Conservation (phyloP, 495 filamentous ascomycete genomes). For the Filosporella fistucella region DNA sequence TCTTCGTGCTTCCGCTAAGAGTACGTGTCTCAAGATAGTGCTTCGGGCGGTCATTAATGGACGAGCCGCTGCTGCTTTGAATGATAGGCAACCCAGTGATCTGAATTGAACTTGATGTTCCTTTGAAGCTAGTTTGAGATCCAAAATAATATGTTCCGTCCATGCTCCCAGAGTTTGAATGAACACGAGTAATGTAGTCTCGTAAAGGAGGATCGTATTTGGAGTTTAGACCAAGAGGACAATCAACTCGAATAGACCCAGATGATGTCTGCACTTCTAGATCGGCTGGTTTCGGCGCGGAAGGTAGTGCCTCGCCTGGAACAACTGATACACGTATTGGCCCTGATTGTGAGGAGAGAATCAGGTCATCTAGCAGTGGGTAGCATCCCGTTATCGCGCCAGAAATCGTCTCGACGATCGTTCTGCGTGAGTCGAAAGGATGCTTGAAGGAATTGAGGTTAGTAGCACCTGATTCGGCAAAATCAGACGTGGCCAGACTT, state of each 20-base stretch:
- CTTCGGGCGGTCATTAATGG: background rate
- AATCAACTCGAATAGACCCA: background rate
- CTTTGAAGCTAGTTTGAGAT: slow-evolving; percentile 11
- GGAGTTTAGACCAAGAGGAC: slow-evolving; percentile 5
- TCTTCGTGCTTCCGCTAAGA: slow-evolving; percentile 8
- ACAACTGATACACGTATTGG: slow-evolving; percentile 2
- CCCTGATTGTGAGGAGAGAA: slow-evolving; percentile 1
- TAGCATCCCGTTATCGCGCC: slow-evolving; percentile 6
- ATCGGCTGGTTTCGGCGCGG: background rate
- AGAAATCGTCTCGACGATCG: slow-evolving; percentile 15
- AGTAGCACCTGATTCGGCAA: background rate
- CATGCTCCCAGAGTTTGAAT: slow-evolving; percentile 18
- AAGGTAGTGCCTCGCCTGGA: background rate
- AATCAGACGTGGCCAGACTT: background rate
- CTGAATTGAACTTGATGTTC: slow-evolving; percentile 12
- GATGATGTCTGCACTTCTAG: slow-evolving; percentile 2
- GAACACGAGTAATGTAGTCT: slow-evolving; percentile 20
- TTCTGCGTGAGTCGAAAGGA: slow-evolving; percentile 19
- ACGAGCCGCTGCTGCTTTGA: background rate
- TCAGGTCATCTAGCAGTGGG: background rate
- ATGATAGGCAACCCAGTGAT: slow-evolving; percentile 14
- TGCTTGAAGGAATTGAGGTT: too few species aligned
- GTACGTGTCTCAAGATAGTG: slow-evolving; percentile 15
- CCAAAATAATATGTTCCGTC: slow-evolving; percentile 20
- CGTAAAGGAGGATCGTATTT: slow-evolving; percentile 15